These are phyloP conservation scores for Colletotrichum falcatum DNA, from an alignment of 2,329 filamentous ascomycete genomes.

Conservation along the genomic window DNA sequence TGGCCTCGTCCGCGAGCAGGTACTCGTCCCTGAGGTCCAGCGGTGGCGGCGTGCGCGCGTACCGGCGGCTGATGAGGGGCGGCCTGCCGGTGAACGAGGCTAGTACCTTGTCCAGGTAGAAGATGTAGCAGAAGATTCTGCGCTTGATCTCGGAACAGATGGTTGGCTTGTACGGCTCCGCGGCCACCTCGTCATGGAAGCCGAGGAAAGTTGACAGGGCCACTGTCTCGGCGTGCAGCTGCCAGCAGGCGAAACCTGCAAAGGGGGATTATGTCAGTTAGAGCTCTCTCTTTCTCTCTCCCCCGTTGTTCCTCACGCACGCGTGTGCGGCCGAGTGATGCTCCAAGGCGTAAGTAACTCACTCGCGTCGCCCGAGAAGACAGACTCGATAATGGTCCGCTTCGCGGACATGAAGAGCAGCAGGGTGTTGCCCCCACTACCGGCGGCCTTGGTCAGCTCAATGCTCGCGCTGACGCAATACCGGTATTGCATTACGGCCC, in stretches of 20 bases:
- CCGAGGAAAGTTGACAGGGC: conserved; percentile 46
- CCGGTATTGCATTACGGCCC: conserved; percentile 42
- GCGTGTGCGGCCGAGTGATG: too few species aligned
- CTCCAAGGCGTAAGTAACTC: conserved; percentile 6
- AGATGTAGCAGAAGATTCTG: conserved; percentile 49
- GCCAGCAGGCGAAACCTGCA: conserved; percentile 38
- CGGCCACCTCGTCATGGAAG: conserved; percentile 41
- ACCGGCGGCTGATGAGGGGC: conserved; percentile 52
- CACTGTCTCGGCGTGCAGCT: conserved; percentile 48
- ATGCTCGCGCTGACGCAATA: conserved; percentile 42
- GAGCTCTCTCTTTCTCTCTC: not conserved
- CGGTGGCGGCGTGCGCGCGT: conserved; percentile 53
- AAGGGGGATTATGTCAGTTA: not conserved
- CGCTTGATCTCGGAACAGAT: conserved; percentile 47
- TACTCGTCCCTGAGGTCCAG: conserved; percentile 54
- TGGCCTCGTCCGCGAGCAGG: conserved; percentile 49
- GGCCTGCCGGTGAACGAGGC: conserved; percentile 58
- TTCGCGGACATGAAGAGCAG: conserved; percentile 50
- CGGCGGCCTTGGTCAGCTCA: conserved; percentile 48
- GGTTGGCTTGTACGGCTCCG: conserved; percentile 43
- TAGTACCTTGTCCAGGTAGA: conserved; percentile 52
- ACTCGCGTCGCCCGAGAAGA: conserved; percentile 52
- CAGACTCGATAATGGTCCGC: conserved; percentile 49
- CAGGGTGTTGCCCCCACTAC: conserved; percentile 46
- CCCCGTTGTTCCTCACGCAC: not conserved